Conservation (phyloP, 2,329 filamentous ascomycete genomes). For the Ophiostoma sp. region DNA sequence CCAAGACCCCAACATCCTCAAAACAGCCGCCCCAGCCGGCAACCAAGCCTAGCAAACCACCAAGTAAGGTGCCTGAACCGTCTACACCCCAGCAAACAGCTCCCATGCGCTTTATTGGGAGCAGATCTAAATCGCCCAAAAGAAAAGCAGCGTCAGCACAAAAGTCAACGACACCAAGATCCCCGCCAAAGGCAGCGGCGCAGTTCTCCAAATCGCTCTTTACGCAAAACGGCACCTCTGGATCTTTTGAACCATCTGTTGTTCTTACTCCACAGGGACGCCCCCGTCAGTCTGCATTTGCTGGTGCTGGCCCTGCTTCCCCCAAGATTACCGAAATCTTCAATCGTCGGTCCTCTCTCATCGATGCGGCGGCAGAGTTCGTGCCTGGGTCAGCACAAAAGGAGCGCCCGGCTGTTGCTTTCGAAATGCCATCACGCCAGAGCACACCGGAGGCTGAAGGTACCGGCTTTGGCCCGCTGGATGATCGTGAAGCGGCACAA, state of each 20-base stretch:
- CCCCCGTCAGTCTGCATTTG: constrained; percentile 60
- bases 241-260: constrained; percentile 56
- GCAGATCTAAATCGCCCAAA: constrained; percentile 31
- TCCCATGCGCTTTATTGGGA: constrained; percentile 28
- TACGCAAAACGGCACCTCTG: constrained; percentile 47
- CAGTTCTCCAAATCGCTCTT: constrained; percentile 43
- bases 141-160: constrained; percentile 25
- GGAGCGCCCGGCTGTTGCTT: constrained; percentile 48
- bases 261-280: constrained; percentile 57
- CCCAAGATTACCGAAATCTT: constrained; percentile 67
- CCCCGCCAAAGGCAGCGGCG: constrained; percentile 29
- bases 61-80: constrained; percentile 12
- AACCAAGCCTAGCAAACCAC: neutral
- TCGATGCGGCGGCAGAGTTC: constrained; percentile 60
- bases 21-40: constrained; percentile 4
- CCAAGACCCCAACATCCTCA: neutral
- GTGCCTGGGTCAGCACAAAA: constrained; percentile 44
- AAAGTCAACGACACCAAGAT: constrained; percentile 31
- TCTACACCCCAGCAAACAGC: constrained; percentile 25
- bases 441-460: constrained; percentile 59
- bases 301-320: constrained; percentile 66
- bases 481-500: constrained; percentile 39
- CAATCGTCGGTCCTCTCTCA: constrained; percentile 65
- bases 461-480: constrained; percentile 37
- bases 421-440: constrained; percentile 53